Percentiles rank a stretch among this genome's conserved stretches.
These are phyloP conservation scores for Xylaria sp. DNA, from an alignment of 2,329 filamentous ascomycete genomes.

Conservation along the genomic window DNA sequence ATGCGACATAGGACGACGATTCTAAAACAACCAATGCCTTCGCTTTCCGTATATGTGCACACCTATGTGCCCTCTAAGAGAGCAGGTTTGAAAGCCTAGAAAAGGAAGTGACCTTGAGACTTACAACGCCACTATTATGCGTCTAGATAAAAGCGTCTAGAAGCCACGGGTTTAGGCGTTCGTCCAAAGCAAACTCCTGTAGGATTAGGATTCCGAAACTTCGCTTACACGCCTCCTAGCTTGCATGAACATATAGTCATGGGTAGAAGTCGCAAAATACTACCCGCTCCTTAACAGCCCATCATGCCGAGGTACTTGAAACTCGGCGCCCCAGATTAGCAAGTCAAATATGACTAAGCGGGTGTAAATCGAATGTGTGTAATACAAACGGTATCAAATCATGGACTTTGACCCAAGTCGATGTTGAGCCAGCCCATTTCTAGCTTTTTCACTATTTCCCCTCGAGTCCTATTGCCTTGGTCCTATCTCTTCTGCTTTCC, in stretches of 20 bases:
- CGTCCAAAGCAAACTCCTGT: neutral
- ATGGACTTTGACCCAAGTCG: slow-evolving; percentile 5
- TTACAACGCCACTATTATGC: neutral
- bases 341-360: neutral
- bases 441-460: neutral
- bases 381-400: slow-evolving; percentile 31
- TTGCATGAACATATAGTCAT: slow-evolving; percentile 14
- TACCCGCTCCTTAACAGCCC: neutral
- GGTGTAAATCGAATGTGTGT: neutral
- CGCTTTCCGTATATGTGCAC: neutral
- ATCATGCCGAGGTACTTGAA: slow-evolving; percentile 10
- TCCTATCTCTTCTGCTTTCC: slow-evolving; percentile 54
- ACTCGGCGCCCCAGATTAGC: neutral
- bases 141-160: neutral
- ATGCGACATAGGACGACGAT: neutral
- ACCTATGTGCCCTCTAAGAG: neutral
- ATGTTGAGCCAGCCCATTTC: slow-evolving; percentile 3
- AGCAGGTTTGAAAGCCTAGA: no score
- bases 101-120: no score
- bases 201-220: slow-evolving; percentile 9
- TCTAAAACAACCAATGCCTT: neutral
- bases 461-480: neutral
- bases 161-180: neutral
- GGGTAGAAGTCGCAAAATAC: neutral
- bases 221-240: slow-evolving; percentile 14